Evolutionary conservation across 257 asterid species (phyloP), one percentile per base, ranked within the genome.

Genomic region (Nicotiana attenuata): DNA sequence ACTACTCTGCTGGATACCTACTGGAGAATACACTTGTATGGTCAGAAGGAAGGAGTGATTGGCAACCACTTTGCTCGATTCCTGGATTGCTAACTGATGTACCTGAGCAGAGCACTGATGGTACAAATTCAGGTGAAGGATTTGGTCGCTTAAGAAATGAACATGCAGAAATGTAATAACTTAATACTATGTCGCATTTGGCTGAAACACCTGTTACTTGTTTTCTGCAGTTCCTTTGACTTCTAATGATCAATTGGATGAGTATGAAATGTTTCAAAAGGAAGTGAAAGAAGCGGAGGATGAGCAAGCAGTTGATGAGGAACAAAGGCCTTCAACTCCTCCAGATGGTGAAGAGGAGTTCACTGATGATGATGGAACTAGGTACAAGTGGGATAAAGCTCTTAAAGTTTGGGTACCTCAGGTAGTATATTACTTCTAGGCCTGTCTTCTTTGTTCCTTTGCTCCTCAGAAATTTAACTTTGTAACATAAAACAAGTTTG

Each of bases 281-380:
- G 98, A 94, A 92, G 92, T 96, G 85, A 91, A 85, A 85, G 91
- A 91, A 82, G 92, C 89, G 7, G 94, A 88, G 85, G 90, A 87
- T 16, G 88, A 84, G 84, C 86, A 78, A 60, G 89, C 60, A 85
- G 22, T 65, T 45, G 90, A 88, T 83, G 97, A 91, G 80, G 81
- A 75, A 9, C 97, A 94, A 84, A 91, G 93, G 89, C 99, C 98
- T 80, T 84, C 92, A 75, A 94, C 97, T 14, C 98, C 98, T 69
- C 97, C 98, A 19, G 98, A 93, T 80, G 99, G 98, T 17, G 99
- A 93, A 86, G 93, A 90, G 59, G 99, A 96, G 85, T 96, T 96
- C 80, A 90, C 91, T 59, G 99, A 96, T 88, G 99, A 96, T 88
- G 99, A 96, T 87, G 98, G 98, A 76, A 94, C 99, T 68, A 81